phyloP scores from a whole-genome alignment of 1,284 basidiomycete genomes.

The Xanthoconium separans region DNA sequence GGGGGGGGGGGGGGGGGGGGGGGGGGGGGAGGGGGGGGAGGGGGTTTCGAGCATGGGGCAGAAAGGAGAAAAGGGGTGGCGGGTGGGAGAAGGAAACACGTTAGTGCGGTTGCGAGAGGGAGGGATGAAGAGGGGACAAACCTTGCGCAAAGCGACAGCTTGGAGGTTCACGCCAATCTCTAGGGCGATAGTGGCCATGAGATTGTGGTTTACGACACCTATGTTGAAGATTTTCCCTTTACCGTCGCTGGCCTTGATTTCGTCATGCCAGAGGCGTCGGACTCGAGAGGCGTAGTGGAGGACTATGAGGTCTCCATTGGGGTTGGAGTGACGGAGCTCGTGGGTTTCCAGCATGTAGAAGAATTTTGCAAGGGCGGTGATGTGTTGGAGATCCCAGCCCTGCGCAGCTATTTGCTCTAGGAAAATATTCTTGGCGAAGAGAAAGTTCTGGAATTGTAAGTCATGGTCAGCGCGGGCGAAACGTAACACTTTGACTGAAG shows the following conservation, averaged over 20 bases:
- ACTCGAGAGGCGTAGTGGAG: neutral
- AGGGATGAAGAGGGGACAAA: neutral
- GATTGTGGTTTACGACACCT: neutral
- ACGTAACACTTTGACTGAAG: neutral
- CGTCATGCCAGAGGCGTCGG: neutral
- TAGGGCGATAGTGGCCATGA: neutral
- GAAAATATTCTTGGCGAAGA: neutral
- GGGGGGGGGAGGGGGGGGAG: neutral
- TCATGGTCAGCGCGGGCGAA: neutral
- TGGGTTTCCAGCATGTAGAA: slow-evolving; percentile 2
- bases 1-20: too few species aligned
- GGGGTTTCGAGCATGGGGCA: neutral
- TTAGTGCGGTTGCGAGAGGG: too few species aligned
- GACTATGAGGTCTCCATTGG: neutral
- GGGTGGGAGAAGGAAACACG: too few species aligned
- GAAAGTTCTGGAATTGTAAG: neutral
- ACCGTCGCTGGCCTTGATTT: rapidly evolving
- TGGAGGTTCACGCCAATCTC: neutral
- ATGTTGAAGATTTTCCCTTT: neutral
- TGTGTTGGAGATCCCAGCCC: neutral
- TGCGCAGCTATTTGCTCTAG: neutral
- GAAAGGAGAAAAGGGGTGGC: too few species aligned
- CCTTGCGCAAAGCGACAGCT: neutral
- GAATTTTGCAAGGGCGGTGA: neutral
- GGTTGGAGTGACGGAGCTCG: neutral